Conservation (phyloP, 768 basidiomycete genomes). For the Pleurotus giganteus region DNA sequence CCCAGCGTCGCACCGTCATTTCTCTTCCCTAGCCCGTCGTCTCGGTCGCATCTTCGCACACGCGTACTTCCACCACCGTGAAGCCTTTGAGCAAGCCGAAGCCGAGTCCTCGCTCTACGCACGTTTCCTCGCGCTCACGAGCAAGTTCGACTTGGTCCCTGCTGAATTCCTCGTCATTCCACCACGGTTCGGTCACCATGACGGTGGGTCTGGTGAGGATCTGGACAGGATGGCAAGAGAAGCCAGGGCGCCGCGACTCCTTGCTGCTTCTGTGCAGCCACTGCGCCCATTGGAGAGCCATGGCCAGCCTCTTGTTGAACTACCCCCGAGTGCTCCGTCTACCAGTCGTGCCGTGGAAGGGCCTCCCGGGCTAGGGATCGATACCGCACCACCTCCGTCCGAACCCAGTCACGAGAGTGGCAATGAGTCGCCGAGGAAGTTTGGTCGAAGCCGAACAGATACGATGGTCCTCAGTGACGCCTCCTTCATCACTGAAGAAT, state of each 20-base stretch:
- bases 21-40: conserved; percentile 84
- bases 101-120: conserved; percentile 88
- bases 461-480: conserved; percentile 68
- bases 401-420: conserved; percentile 9
- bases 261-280: conserved; percentile 35
- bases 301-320: not conserved
- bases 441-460: conserved; percentile 62
- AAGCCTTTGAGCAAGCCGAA: conserved; percentile 87
- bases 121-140: conserved; percentile 82
- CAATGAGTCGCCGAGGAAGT: conserved; percentile 40
- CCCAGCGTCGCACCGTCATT: conserved; percentile 78
- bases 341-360: not conserved
- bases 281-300: not conserved
- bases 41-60: conserved; percentile 96
- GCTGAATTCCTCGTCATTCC: conserved; percentile 84
- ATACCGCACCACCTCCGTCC: conserved; percentile 11
- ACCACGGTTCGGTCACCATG: conserved; percentile 20
- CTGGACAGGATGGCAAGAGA: conserved; percentile 15
- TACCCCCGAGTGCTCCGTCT: not conserved
- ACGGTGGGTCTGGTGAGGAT: conserved; percentile 15
- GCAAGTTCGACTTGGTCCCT: conserved; percentile 79
- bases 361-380: conserved; percentile 1
- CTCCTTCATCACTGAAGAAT: conserved; percentile 32
- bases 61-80: conserved; percentile 93
- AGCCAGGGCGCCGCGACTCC: conserved; percentile 37